Base-by-base conservation (phyloP, 805 yeast genomes). In the Metschnikowia amazonensis region DNA sequence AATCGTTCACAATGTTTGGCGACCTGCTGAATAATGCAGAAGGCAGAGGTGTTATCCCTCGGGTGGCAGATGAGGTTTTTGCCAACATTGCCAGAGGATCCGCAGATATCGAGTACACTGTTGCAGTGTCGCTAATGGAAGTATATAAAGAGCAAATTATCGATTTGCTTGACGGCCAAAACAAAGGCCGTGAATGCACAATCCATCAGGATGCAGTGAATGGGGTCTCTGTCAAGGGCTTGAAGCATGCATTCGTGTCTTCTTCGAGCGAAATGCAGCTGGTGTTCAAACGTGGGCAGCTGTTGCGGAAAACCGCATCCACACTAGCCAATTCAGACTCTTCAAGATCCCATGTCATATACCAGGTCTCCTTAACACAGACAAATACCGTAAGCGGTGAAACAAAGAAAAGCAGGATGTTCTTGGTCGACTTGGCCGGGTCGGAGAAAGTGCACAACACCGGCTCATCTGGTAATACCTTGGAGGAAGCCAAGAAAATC, bases 381-480 rank as follows among this genome's bases (percentile, higher is more conserved):
- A 79, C 77, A 57, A 74, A 77, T 53, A 49, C 70, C 16, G 64
- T 64, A 3, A 71, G 75, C n/a, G 86, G 85, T 11, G 72, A 79
- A 5, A 70, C 77, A 17, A 84, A 79, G 59, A 70, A 74, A 31
- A 83, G 89, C 4, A 80, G 78, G 47, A 69, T 89, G 48, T 84
- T 82, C 55, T 63, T 89, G 30, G 92, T 88, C 10, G 97, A 89
- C 65, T 71, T 89, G 51, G 96, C 96, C 0, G 96, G 96, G 5
- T 82, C 92, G 18, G 96, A 90, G 62, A 86, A 82, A 60, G 80
- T 83, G 31, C 80, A 81, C 47, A 84, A 81, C 51, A 80, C 94
- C 0, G 92, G 94, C 2, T 92, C 90, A 1, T 64, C 79, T 0
- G 94, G 94, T 1, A 80, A 80, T 53, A 74, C 82, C 1, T 66